These are phyloP conservation scores for Pythium chondricola DNA, from an alignment of 352 stramenopile species.

Conservation along the genomic window DNA sequence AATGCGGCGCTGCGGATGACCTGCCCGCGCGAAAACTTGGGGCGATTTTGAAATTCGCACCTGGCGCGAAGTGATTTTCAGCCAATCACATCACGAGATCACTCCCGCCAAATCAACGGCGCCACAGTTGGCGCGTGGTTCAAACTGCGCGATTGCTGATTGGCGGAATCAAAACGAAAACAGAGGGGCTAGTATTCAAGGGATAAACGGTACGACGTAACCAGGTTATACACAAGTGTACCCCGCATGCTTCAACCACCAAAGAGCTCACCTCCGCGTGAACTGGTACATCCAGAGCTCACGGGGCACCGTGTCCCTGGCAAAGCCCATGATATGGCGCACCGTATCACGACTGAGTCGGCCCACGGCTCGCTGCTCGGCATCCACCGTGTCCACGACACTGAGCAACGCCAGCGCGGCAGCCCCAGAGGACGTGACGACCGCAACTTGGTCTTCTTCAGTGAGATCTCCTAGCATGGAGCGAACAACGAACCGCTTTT, in stretches of 20 bases:
- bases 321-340: background rate
- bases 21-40: no score
- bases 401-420: background rate
- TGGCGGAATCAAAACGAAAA: no score
- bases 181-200: no score
- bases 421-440: no score
- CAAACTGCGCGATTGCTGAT: conserved; percentile 5
- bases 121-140: conserved; percentile 4
- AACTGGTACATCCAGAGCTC: background rate
- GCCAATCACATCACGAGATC: conserved; percentile 6
- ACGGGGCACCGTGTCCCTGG: background rate
- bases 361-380: background rate
- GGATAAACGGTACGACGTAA: no score
- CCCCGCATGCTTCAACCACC: no score
- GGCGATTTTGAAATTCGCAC: conserved; percentile 18
- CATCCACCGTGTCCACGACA: background rate
- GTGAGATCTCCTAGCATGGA: background rate
- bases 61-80: conserved; percentile 7
- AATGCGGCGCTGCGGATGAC: conserved; percentile 5
- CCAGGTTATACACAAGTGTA: no score
- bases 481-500: background rate
- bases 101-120: conserved; percentile 18
- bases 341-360: background rate
- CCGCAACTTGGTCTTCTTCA: background rate
- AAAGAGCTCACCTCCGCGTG: background rate